Conservation (phyloP, 495 filamentous ascomycete species). For the Xylaria grammica region DNA sequence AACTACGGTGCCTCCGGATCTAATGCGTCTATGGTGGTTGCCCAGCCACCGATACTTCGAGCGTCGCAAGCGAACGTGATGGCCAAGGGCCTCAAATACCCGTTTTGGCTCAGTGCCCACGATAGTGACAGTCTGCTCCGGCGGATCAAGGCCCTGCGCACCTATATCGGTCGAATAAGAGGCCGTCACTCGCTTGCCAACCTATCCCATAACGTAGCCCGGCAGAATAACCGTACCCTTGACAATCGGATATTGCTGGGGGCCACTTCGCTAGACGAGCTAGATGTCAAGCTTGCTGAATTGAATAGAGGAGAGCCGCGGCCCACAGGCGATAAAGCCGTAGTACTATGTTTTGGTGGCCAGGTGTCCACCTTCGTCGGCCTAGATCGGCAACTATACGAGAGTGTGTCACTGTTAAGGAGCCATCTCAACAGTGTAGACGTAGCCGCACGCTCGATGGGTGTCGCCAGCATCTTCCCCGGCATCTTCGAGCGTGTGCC, state of each 20-base stretch:
- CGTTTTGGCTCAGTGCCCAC: constrained; percentile 40
- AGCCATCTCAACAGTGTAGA: constrained; percentile 37
- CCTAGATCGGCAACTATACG: constrained; percentile 44
- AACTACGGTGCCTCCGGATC: constrained; percentile 35
- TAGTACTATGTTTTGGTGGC: constrained; percentile 61
- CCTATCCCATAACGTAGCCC: neutral
- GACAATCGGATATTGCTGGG: neutral
- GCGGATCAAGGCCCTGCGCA: constrained; percentile 25
- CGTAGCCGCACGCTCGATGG: constrained; percentile 17
- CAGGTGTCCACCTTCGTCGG: constrained; percentile 54
- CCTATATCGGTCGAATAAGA: neutral
- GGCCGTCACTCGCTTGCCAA: neutral
- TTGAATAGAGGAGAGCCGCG: constrained; percentile 17
- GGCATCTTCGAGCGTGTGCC: constrained; percentile 53
- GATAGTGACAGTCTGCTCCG: constrained; percentile 34
- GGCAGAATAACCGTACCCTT: neutral
- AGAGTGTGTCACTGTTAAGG: constrained; percentile 41
- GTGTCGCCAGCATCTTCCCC: constrained; percentile 50
- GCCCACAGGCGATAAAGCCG: constrained; percentile 29
- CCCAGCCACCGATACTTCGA: constrained; percentile 43
- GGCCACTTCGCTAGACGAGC: constrained; percentile 5
- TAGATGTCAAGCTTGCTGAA: no score
- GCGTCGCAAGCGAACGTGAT: no score
- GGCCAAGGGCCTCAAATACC: neutral
- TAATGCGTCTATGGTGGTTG: constrained; percentile 29